These are phyloP conservation scores for Leavenworthia alabamica DNA, from an alignment of 345 rosid species.

Conservation along the genomic window DNA sequence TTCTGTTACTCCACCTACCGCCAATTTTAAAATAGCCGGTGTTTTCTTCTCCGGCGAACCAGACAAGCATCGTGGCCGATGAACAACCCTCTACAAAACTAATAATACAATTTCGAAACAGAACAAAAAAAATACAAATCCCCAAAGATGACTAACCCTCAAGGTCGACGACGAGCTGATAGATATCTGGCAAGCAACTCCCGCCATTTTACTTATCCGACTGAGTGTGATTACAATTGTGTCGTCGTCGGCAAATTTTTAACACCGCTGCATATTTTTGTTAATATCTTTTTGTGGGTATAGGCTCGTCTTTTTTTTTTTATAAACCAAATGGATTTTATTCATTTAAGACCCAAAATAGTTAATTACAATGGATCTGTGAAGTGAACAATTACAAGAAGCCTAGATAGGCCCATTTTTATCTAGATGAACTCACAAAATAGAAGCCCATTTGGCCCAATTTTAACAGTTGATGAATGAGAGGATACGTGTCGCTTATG, in stretches of 20 bases:
- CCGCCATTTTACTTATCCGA: conserved; percentile 24
- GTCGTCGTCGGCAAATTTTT: background rate
- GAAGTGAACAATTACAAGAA: too few species aligned
- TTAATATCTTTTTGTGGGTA: background rate
- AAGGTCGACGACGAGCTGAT: background rate
- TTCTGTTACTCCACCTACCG: conserved; percentile 76
- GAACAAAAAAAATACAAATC: background rate
- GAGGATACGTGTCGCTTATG: too few species aligned
- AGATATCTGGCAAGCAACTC: conserved; percentile 11
- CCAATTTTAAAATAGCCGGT: conserved; percentile 47
- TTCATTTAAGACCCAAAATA: too few species aligned
- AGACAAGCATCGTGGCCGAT: conserved; percentile 41
- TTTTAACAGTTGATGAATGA: too few species aligned
- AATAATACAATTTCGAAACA: background rate
- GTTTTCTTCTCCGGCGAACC: conserved; percentile 35
- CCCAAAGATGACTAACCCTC: conserved; percentile 12
- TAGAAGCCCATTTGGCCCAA: too few species aligned
- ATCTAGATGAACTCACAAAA: too few species aligned
- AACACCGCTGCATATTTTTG: conserved; percentile 1
- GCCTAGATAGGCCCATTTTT: too few species aligned
- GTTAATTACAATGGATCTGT: too few species aligned
- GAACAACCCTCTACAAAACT: conserved; percentile 29
- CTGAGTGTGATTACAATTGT: background rate
- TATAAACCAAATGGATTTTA: too few species aligned
- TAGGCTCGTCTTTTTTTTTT: too few species aligned